Conservation (phyloP, 208 protist genomes). For the Leishmania guyanensis region DNA sequence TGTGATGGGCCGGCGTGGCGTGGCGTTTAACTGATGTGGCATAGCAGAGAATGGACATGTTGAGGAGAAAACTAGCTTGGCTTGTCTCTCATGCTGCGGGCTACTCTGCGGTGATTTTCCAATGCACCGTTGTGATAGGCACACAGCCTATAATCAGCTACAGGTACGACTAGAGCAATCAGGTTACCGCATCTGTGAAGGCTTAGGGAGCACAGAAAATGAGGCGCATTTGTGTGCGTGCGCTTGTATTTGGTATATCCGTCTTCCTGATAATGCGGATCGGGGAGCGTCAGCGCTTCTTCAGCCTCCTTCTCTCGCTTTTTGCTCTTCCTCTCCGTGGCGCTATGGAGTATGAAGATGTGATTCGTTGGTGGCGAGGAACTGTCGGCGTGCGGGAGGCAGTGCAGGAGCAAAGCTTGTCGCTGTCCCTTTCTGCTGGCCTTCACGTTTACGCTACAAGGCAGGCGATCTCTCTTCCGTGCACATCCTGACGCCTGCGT, state of each 20-base stretch:
- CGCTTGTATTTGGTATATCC: neutral
- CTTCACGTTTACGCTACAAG: neutral
- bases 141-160: neutral
- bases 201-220: neutral
- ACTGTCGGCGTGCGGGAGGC: neutral
- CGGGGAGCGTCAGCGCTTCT: neutral
- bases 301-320: neutral
- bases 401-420: neutral
- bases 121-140: neutral
- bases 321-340: neutral
- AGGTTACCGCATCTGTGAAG: neutral
- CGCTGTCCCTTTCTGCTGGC: neutral
- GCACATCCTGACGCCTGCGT: neutral
- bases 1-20: neutral
- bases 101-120: neutral
- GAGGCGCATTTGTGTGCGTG: neutral
- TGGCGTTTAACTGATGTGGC: neutral
- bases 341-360: neutral
- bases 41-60: neutral
- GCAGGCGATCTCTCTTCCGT: neutral
- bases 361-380: neutral
- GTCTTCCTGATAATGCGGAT: too few species aligned
- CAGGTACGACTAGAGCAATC: neutral
- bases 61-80: neutral
- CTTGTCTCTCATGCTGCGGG: neutral